Percentiles rank a stretch among this genome's conserved stretches.
These are phyloP conservation scores for Aspergillus sparsus DNA, from an alignment of 495 filamentous ascomycete species.

Conservation along the genomic window DNA sequence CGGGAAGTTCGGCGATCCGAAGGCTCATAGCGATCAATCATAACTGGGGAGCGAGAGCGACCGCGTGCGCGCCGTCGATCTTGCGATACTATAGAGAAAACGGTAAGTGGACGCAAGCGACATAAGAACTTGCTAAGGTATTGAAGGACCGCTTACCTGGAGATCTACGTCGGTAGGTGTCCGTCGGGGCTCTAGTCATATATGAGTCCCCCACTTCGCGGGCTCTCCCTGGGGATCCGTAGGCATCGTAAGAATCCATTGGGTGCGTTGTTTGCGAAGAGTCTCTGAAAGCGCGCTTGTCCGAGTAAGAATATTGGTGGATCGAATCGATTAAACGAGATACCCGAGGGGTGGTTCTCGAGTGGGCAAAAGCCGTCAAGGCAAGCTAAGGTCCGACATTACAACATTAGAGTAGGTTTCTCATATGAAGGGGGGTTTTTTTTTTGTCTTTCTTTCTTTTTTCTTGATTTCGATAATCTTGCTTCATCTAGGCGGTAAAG, in stretches of 20 bases:
- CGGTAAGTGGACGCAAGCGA: neutral
- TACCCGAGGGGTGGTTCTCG: conserved; percentile 5
- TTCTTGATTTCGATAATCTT: conserved; percentile 24
- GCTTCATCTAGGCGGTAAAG: conserved; percentile 28
- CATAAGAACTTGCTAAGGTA: conserved; percentile 9
- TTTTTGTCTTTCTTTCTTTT: too few relatives aligned
- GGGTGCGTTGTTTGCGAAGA: neutral
- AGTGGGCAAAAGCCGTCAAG: conserved; percentile 10
- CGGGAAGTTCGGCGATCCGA: conserved; percentile 52
- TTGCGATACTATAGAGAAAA: conserved; percentile 36
- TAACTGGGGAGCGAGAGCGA: conserved; percentile 71
- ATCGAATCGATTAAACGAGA: neutral
- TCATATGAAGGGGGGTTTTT: conserved; percentile 15
- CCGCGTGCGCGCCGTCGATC: conserved; percentile 53
- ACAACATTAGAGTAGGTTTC: conserved; percentile 42
- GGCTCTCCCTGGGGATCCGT: conserved; percentile 41
- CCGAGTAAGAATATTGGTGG: neutral
- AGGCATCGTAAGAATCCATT: conserved; percentile 50
- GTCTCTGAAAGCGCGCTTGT: neutral
- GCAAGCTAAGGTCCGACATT: conserved; percentile 43
- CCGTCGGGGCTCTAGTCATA: conserved; percentile 31
- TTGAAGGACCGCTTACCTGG: conserved; percentile 44
- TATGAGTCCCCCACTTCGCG: conserved; percentile 43
- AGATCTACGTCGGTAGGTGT: conserved; percentile 53
- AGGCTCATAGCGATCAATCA: conserved; percentile 73